phyloP scores from a whole-genome alignment of 2,329 filamentous ascomycete genomes.

The Calonectria leucothoes region DNA sequence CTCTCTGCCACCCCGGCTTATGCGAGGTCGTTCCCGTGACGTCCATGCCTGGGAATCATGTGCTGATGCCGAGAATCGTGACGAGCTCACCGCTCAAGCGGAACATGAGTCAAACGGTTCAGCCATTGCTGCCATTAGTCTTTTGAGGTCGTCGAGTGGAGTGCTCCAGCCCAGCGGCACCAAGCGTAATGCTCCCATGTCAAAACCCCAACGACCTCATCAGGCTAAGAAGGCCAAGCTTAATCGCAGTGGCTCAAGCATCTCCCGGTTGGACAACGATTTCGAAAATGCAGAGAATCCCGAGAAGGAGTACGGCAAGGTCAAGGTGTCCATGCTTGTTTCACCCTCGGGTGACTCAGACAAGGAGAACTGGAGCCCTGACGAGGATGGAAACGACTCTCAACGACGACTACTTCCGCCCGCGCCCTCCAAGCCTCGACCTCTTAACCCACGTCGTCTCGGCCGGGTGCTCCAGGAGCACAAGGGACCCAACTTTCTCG shows the following conservation, averaged over 20 bases:
- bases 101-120: slow-evolving; percentile 85
- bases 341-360: slow-evolving; percentile 76
- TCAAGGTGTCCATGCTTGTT: slow-evolving; percentile 54
- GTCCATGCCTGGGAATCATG: slow-evolving; percentile 92
- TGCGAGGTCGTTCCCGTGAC: slow-evolving; percentile 83
- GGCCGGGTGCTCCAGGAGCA: slow-evolving; percentile 56
- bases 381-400: slow-evolving; percentile 55
- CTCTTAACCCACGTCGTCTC: slow-evolving; percentile 53
- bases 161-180: slow-evolving; percentile 66
- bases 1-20: slow-evolving; percentile 65
- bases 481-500: slow-evolving; percentile 47
- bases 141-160: slow-evolving; percentile 77
- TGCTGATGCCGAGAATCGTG: slow-evolving; percentile 82
- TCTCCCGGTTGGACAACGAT: slow-evolving; percentile 68
- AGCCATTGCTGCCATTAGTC: slow-evolving; percentile 82
- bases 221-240: slow-evolving; percentile 72
- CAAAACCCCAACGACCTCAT: slow-evolving; percentile 45
- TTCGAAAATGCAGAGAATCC: slow-evolving; percentile 42
- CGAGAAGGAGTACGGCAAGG: slow-evolving; percentile 44
- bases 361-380: slow-evolving; percentile 89
- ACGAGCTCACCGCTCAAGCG: slow-evolving; percentile 83
- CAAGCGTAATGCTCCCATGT: slow-evolving; percentile 71
- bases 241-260: slow-evolving; percentile 69
- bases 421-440: slow-evolving; percentile 38
- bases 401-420: slow-evolving; percentile 52